Conservation (phyloP, 2,329 filamentous ascomycete species). For the Ascochyta koolunga region DNA sequence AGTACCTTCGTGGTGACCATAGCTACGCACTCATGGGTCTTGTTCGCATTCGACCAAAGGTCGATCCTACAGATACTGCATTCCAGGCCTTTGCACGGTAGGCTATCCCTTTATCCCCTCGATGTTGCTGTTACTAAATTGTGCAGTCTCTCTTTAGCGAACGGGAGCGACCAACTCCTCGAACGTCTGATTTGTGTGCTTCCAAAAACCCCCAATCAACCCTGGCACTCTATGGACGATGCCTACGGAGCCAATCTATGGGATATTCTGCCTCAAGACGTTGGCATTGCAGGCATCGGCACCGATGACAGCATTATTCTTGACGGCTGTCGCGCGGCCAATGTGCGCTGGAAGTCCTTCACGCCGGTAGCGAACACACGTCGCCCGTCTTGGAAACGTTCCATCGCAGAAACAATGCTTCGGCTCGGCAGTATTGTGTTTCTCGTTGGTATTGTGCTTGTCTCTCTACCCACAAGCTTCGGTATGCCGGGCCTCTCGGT, state of each 20-base stretch:
- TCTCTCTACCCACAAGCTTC: slow-evolving; percentile 1
- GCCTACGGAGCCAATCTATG: slow-evolving; percentile 51
- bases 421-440: slow-evolving; percentile 28
- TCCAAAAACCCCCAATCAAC: slow-evolving; percentile 39
- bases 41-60: slow-evolving; percentile 47
- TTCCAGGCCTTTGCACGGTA: slow-evolving; percentile 56
- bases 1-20: slow-evolving; percentile 50
- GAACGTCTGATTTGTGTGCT: slow-evolving; percentile 55
- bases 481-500: neutral
- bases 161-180: slow-evolving; percentile 54
- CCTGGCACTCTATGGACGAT: slow-evolving; percentile 53
- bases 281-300: slow-evolving; percentile 50
- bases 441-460: slow-evolving; percentile 20
- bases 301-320: slow-evolving; percentile 53
- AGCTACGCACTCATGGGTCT: slow-evolving; percentile 58
- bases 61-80: slow-evolving; percentile 49
- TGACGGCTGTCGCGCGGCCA: slow-evolving; percentile 50
- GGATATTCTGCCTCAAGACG: slow-evolving; percentile 52
- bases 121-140: neutral
- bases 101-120: neutral
- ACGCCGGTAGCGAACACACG: slow-evolving; percentile 39
- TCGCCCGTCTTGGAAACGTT: slow-evolving; percentile 36
- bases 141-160: slow-evolving; percentile 51
- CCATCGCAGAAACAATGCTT: slow-evolving; percentile 25
- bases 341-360: slow-evolving; percentile 54